phyloP scores from a whole-genome alignment of 2,329 filamentous ascomycete genomes.

The Xylaria hypoxylon region DNA sequence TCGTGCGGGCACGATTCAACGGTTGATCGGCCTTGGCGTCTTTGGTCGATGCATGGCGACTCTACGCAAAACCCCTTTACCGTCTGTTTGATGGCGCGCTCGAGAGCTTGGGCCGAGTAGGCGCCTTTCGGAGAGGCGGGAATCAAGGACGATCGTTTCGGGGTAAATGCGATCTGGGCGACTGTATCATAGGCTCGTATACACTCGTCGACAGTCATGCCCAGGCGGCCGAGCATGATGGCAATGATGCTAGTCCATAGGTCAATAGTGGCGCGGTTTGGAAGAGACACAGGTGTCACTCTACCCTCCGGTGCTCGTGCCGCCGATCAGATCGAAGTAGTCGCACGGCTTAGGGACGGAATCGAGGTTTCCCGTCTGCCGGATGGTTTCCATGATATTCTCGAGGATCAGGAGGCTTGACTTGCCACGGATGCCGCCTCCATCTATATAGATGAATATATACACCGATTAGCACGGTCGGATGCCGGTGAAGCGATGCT shows the following conservation, averaged over 20 bases:
- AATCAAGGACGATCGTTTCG: slow-evolving; percentile 36
- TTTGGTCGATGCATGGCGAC: slow-evolving; percentile 36
- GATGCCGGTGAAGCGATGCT: background rate
- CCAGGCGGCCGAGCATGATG: slow-evolving; percentile 48
- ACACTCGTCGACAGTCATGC: slow-evolving; percentile 45
- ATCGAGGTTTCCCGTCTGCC: slow-evolving; percentile 28
- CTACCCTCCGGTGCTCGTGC: slow-evolving; percentile 46
- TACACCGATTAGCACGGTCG: background rate
- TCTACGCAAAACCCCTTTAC: slow-evolving; percentile 35
- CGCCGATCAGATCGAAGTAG: slow-evolving; percentile 46
- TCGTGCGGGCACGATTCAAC: slow-evolving; percentile 41
- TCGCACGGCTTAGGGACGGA: slow-evolving; percentile 43
- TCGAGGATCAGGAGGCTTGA: slow-evolving; percentile 43
- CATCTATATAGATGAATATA: slow-evolving; percentile 37
- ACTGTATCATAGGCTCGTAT: slow-evolving; percentile 42
- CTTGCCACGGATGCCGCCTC: slow-evolving; percentile 43
- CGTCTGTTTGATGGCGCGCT: slow-evolving; percentile 40
- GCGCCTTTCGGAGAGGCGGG: slow-evolving; percentile 38
- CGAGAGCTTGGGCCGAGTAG: slow-evolving; percentile 46
- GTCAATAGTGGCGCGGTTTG: slow-evolving; percentile 3
- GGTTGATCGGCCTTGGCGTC: slow-evolving; percentile 29
- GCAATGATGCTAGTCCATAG: slow-evolving; percentile 43
- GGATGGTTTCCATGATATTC: slow-evolving; percentile 39
- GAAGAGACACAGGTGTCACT: background rate
- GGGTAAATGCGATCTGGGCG: slow-evolving; percentile 41